phyloP scores from a whole-genome alignment of 2,329 filamentous ascomycete species.

The Alternaria sp. region DNA sequence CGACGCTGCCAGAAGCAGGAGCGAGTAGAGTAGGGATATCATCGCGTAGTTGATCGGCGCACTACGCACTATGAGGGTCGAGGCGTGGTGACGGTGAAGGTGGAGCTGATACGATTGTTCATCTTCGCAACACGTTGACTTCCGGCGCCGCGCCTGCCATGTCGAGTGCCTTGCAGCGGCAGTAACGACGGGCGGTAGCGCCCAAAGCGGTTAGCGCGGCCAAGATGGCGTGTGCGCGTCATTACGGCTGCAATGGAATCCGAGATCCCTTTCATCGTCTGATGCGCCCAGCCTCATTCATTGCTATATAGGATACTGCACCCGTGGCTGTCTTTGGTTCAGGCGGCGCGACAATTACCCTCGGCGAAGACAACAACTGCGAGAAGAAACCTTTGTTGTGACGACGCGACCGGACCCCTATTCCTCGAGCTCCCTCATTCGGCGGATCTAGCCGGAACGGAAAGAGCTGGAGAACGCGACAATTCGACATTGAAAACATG shows the following conservation, averaged over 20 bases:
- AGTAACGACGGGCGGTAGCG: constrained; percentile 16
- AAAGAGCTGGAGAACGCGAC: constrained; percentile 8
- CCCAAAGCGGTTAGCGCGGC: constrained; percentile 9
- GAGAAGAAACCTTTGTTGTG: constrained; percentile 1
- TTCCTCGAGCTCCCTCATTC: constrained; percentile 13
- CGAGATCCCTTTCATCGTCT: constrained; percentile 25
- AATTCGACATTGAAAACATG: constrained; percentile 23
- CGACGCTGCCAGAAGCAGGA: constrained; percentile 39
- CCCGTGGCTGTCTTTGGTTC: not conserved
- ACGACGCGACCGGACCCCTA: constrained; percentile 19
- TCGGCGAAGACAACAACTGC: not conserved
- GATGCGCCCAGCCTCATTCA: constrained; percentile 12
- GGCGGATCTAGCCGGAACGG: not conserved
- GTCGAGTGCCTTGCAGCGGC: constrained; percentile 15
- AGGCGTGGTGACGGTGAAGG: constrained; percentile 9
- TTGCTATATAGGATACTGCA: constrained; percentile 15
- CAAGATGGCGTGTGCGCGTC: constrained; percentile 14
- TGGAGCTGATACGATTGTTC: constrained; percentile 7
- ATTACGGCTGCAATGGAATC: constrained; percentile 23
- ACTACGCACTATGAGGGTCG: constrained; percentile 11
- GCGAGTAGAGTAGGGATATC: constrained; percentile 33
- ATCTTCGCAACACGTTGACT: constrained; percentile 29
- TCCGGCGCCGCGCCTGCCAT: constrained; percentile 16
- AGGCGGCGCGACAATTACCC: constrained; percentile 5
- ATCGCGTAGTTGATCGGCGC: constrained; percentile 21